Percentiles rank a stretch among this genome's conserved stretches.
Evolutionary conservation across 139 green algal genomes (phyloP).

Genomic region (Closterium sp.): DNA sequence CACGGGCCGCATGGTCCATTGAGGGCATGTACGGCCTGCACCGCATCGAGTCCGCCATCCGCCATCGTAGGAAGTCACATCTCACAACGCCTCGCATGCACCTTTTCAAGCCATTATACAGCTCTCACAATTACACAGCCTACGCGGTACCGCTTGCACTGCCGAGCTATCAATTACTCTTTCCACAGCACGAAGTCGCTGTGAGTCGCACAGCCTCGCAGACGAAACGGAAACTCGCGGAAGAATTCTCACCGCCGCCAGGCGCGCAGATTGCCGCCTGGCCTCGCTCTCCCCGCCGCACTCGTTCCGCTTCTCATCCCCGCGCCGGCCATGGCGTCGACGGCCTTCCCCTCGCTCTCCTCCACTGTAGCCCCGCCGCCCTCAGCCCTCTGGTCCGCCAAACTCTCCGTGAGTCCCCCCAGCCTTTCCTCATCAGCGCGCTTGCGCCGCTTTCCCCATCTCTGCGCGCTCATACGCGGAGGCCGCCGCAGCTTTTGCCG

Average conservation of each 20-base stretch:
- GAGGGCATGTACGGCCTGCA: too few species aligned
- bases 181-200: not conserved
- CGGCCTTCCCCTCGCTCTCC: constrained; percentile 2
- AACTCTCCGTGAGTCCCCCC: not conserved
- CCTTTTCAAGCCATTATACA: too few species aligned
- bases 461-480: too few species aligned
- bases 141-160: not conserved
- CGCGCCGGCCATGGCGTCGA: not conserved
- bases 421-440: too few species aligned
- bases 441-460: too few species aligned
- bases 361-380: not conserved
- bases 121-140: too few species aligned
- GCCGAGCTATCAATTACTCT: not conserved
- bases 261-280: not conserved
- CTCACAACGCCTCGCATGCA: not conserved
- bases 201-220: not conserved
- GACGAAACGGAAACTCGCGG: not conserved
- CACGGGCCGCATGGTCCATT: too few species aligned
- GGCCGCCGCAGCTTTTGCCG: not conserved
- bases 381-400: not conserved
- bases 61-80: too few species aligned
- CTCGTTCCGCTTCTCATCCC: too few species aligned
- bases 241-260: not conserved
- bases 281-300: not conserved
- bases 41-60: too few species aligned